Evolutionary conservation across 306 rosid species (phyloP).

Genomic region (Potentilla sterilis): DNA sequence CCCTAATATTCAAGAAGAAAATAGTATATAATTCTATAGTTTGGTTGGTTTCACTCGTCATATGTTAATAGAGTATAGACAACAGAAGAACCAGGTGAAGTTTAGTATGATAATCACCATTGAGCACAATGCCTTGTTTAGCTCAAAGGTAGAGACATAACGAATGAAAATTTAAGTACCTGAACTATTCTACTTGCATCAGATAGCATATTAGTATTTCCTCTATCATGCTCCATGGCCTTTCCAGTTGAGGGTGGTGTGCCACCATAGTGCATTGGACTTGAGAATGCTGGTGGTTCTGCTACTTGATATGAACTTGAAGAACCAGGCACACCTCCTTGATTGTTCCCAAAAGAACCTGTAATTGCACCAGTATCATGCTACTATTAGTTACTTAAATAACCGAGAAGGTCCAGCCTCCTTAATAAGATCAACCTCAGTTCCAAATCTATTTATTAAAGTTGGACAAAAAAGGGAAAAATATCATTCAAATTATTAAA

Average conservation of each 20-base stretch:
- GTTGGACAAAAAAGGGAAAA: background rate
- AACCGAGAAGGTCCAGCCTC: constrained; percentile 6
- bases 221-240: constrained; percentile 64
- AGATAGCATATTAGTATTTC: constrained; percentile 40
- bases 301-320: constrained; percentile 47
- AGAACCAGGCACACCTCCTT: constrained; percentile 51
- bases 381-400: constrained; percentile 13
- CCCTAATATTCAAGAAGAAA: background rate
- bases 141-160: background rate
- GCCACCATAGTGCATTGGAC: constrained; percentile 51
- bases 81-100: background rate
- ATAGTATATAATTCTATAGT: background rate
- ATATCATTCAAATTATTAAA: constrained; percentile 3
- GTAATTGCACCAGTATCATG: constrained; percentile 21
- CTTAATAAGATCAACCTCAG: background rate
- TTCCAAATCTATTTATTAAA: background rate
- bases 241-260: constrained; percentile 33
- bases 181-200: constrained; percentile 62
- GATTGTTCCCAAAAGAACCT: constrained; percentile 70
- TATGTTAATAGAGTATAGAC: background rate
- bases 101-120: background rate
- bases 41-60: background rate
- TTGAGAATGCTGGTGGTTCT: constrained; percentile 53
- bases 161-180: constrained; percentile 30
- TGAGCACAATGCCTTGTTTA: constrained; percentile 5